phyloP scores from a whole-genome alignment of 1,284 basidiomycete genomes.

The Cryptococcus deneoformans region DNA sequence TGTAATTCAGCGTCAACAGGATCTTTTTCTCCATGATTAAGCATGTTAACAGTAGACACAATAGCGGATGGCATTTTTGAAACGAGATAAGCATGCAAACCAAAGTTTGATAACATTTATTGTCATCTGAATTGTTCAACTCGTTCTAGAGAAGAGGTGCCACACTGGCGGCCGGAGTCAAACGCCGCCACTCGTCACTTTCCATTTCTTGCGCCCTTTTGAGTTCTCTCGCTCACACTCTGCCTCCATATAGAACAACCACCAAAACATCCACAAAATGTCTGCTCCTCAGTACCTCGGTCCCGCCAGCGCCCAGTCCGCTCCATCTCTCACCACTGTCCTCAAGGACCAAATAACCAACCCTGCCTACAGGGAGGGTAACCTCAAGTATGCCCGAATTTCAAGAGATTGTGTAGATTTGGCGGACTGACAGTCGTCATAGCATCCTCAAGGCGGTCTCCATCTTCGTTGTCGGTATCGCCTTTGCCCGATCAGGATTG shows the following conservation, averaged over 20 bases:
- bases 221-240: neutral
- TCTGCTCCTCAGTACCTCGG: constrained; percentile 23
- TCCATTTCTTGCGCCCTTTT: neutral
- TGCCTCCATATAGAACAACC: neutral
- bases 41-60: too few species aligned
- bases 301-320: constrained; percentile 13
- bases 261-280: constrained; percentile 7
- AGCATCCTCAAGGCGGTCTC: constrained; percentile 30
- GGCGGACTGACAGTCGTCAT: neutral
- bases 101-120: too few species aligned
- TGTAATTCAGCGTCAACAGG: too few species aligned
- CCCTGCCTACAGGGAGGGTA: constrained; percentile 28
- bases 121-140: too few species aligned
- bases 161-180: neutral
- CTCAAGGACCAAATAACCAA: constrained; percentile 25
- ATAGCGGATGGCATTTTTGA: too few species aligned
- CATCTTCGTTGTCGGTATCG: constrained; percentile 32
- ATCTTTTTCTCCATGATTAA: too few species aligned
- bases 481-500: constrained; percentile 28
- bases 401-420: neutral
- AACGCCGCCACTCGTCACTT: neutral
- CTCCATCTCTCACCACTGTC: constrained; percentile 13
- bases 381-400: constrained; percentile 18
- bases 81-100: too few species aligned
- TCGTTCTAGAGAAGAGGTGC: neutral